phyloP scores from a whole-genome alignment of 2,329 filamentous ascomycete genomes.

The Fusarium citri region DNA sequence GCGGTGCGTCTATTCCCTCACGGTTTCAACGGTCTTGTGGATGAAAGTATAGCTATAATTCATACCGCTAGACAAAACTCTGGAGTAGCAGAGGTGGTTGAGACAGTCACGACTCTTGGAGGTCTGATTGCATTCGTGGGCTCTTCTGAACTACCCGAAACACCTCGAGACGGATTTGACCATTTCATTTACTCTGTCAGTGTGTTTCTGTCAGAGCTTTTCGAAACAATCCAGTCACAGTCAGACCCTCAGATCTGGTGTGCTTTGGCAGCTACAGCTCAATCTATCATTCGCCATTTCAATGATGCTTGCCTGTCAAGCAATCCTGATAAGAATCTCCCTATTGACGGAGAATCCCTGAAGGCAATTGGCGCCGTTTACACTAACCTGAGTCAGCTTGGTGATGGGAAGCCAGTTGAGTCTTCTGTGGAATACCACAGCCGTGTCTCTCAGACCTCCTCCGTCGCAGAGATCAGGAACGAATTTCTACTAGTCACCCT shows the following conservation, averaged over 20 bases:
- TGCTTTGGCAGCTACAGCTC: conserved; percentile 53
- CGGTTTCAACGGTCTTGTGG: conserved; percentile 52
- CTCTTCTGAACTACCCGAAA: conserved; percentile 56
- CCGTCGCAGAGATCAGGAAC: conserved; percentile 47
- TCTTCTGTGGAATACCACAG: conserved; percentile 1
- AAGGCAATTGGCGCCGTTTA: conserved; percentile 46
- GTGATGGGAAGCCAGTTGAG: conserved; percentile 6
- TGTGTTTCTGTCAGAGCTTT: conserved; percentile 52
- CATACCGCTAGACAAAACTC: conserved; percentile 39
- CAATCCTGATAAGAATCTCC: conserved; percentile 36
- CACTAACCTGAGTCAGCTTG: conserved; percentile 44
- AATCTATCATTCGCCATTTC: conserved; percentile 53
- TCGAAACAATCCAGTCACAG: conserved; percentile 51
- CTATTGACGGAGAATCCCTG: conserved; percentile 37
- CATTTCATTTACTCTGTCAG: conserved; percentile 57
- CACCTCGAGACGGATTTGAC: conserved; percentile 46
- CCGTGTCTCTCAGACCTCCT: conserved; percentile 14
- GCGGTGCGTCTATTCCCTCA: conserved; percentile 52
- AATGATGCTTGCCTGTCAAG: conserved; percentile 55
- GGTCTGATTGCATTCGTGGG: conserved; percentile 62
- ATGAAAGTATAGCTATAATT: conserved; percentile 45
- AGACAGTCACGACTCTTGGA: conserved; percentile 53
- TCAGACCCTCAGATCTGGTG: conserved; percentile 52
- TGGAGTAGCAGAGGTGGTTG: conserved; percentile 37
- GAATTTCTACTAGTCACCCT: conserved; percentile 57